Conservation (phyloP, 108 stramenopile species). For the Cylindrotheca fusiformis region DNA sequence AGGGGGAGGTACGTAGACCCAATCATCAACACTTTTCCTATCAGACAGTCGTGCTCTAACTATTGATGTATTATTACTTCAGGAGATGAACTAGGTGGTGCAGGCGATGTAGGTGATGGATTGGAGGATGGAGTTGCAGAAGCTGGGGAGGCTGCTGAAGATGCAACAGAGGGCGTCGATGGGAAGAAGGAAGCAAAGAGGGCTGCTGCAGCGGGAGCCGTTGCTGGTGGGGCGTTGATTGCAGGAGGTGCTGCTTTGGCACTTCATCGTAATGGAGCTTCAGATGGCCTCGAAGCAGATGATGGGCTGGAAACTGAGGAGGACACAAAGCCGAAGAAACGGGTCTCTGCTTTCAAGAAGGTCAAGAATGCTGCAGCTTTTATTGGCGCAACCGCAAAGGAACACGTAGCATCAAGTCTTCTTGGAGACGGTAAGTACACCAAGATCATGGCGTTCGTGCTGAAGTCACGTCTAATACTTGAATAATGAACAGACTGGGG, state of each 20-base stretch:
- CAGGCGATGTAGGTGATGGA: slow-evolving; percentile 5
- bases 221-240: slow-evolving; percentile 11
- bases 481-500: too few relatives aligned
- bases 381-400: slow-evolving; percentile 33
- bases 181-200: slow-evolving; percentile 14
- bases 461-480: slow-evolving; percentile 2
- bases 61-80: slow-evolving; percentile 5
- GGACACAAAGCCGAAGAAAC: slow-evolving; percentile 11
- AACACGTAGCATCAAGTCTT: slow-evolving; percentile 21
- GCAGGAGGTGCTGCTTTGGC: slow-evolving; percentile 6
- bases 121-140: slow-evolving; percentile 6
- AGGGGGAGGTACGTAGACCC: too few relatives aligned
- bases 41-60: too few relatives aligned
- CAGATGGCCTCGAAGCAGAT: slow-evolving; percentile 8
- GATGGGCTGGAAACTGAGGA: slow-evolving; percentile 7
- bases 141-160: slow-evolving; percentile 17
- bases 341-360: slow-evolving; percentile 16
- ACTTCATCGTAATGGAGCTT: neutral
- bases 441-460: slow-evolving; percentile 16
- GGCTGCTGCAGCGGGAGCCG: slow-evolving; percentile 26
- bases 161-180: slow-evolving; percentile 29
- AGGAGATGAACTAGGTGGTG: slow-evolving; percentile 7
- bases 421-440: slow-evolving; percentile 27
- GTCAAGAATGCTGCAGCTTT: slow-evolving; percentile 23
- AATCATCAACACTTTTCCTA: too few relatives aligned